Percentiles rank a stretch among this genome's conserved stretches.
Conservation (phyloP, 2,329 filamentous ascomycete genomes). For the Botrytis cinerea region DNA sequence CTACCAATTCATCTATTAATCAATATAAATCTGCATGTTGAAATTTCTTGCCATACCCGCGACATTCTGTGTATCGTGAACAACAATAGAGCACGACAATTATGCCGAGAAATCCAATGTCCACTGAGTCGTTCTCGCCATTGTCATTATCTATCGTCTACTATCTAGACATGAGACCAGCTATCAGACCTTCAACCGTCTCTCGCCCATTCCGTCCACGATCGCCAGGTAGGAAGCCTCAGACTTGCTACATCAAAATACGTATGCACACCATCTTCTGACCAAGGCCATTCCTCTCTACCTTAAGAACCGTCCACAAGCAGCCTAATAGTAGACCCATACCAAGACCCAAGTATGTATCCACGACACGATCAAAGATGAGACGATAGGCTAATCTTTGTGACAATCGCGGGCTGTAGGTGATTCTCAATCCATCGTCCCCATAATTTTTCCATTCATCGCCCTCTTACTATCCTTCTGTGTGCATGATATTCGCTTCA, state of each 20-base stretch:
- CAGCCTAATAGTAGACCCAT: background rate
- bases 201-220: background rate
- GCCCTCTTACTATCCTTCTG: background rate
- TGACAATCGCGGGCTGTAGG: background rate
- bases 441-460: background rate
- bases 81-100: background rate
- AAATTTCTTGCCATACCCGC: background rate
- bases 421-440: background rate
- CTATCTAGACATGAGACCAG: background rate
- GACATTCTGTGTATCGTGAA: constrained; percentile 10
- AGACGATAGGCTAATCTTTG: constrained; percentile 1
- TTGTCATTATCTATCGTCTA: background rate
- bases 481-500: background rate
- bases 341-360: background rate
- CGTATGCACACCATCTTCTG: background rate
- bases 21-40: constrained; percentile 10
- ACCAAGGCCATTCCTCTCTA: background rate
- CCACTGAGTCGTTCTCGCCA: background rate
- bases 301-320: background rate
- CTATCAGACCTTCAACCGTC: background rate
- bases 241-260: background rate
- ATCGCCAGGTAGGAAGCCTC: background rate
- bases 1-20: background rate
- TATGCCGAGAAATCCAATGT: background rate
- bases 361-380: background rate